These are phyloP conservation scores for Colletotrichum godetiae DNA, from an alignment of 2,329 filamentous ascomycete species.

Conservation along the genomic window DNA sequence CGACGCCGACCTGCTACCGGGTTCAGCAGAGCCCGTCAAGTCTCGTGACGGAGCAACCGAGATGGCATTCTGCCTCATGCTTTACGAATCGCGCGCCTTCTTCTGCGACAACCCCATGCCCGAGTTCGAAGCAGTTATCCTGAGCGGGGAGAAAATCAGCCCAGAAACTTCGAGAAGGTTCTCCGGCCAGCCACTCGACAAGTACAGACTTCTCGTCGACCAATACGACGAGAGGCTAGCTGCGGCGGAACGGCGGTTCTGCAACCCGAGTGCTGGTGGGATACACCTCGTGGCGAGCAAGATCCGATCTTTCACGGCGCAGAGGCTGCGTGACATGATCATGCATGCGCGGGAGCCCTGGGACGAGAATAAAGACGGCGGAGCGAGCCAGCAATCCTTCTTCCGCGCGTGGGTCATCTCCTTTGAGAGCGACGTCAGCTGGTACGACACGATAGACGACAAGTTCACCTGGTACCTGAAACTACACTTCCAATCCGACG, in stretches of 20 bases:
- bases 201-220: constrained; percentile 54
- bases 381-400: constrained; percentile 62
- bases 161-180: constrained; percentile 61
- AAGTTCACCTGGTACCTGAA: constrained; percentile 67
- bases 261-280: constrained; percentile 63
- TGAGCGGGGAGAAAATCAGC: constrained; percentile 50
- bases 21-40: constrained; percentile 58
- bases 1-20: constrained; percentile 67
- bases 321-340: constrained; percentile 60
- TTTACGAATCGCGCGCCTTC: constrained; percentile 61
- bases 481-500: constrained; percentile 65
- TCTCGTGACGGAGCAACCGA: constrained; percentile 60
- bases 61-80: constrained; percentile 43
- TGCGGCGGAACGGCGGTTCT: constrained; percentile 59
- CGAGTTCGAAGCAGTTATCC: constrained; percentile 54
- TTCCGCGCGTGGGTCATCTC: constrained; percentile 64
- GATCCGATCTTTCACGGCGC: constrained; percentile 57
- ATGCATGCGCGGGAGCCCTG: constrained; percentile 57
- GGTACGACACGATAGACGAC: constrained; percentile 54
- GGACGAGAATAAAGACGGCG: constrained; percentile 61
- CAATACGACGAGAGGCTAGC: constrained; percentile 55
- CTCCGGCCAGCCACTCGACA: constrained; percentile 52
- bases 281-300: constrained; percentile 61
- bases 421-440: constrained; percentile 57
- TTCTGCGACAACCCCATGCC: constrained; percentile 54